These are phyloP conservation scores for Penicillium psychrofluorescens DNA, from an alignment of 495 filamentous ascomycete genomes.

Conservation along the genomic window DNA sequence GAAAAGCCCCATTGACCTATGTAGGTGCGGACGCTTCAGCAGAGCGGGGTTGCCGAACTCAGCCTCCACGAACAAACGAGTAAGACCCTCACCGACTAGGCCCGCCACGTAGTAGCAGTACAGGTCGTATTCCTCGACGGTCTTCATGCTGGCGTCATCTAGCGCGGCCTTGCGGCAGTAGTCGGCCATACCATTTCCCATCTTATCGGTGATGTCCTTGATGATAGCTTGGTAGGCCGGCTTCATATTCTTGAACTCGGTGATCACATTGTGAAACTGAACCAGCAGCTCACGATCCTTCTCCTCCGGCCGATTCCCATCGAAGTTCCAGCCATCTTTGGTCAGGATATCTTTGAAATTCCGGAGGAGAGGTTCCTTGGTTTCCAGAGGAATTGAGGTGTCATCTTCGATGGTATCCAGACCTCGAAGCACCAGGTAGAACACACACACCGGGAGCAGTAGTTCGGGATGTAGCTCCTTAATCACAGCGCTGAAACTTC, in stretches of 20 bases:
- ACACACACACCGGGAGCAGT: constrained; percentile 81
- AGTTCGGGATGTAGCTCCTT: constrained; percentile 92
- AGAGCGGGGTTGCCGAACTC: constrained; percentile 81
- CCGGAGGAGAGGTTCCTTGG: constrained; percentile 82
- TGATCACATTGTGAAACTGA: constrained; percentile 79
- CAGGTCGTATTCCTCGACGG: constrained; percentile 79
- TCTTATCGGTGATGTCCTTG: constrained; percentile 87
- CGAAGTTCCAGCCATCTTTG: constrained; percentile 83
- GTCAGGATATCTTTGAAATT: constrained; percentile 72
- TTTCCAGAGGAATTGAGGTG: constrained; percentile 75
- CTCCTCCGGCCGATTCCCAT: constrained; percentile 80
- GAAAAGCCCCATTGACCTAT: constrained; percentile 95
- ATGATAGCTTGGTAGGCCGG: constrained; percentile 77
- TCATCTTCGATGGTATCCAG: constrained; percentile 98
- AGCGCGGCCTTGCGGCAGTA: constrained; percentile 76
- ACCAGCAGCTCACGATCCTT: constrained; percentile 91
- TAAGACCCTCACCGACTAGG: constrained; percentile 87
- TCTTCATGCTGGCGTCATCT: constrained; percentile 71
- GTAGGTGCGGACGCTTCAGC: constrained; percentile 66
- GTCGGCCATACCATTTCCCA: constrained; percentile 99
- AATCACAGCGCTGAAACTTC: constrained; percentile 90
- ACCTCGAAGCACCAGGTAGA: constrained; percentile 85
- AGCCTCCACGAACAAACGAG: constrained; percentile 82
- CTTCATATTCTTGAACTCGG: constrained; percentile 86
- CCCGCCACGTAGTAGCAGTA: constrained; percentile 99